These are phyloP conservation scores for Lodderomyces margitis DNA, from an alignment of 1,139 yeast species.

Conservation along the genomic window DNA sequence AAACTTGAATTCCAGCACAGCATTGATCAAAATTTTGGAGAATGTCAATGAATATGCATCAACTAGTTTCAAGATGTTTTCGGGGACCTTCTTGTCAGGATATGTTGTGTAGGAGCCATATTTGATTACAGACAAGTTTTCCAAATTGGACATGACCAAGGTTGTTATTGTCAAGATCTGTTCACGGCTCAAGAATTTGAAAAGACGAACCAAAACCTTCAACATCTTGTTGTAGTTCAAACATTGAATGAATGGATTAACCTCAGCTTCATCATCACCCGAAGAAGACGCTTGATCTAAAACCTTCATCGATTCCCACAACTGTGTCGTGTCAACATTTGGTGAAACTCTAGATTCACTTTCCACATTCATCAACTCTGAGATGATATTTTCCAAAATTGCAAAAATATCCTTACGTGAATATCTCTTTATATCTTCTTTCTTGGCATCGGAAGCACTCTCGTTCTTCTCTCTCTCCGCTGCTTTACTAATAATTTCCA, in stretches of 20 bases:
- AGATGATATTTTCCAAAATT: conserved; percentile 73
- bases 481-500: conserved; percentile 63
- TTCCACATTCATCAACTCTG: conserved; percentile 76
- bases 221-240: conserved; percentile 85
- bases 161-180: conserved; percentile 79
- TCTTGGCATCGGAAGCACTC: conserved; percentile 20
- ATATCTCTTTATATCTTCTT: conserved; percentile 30
- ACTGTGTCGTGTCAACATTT: conserved; percentile 51
- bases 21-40: conserved; percentile 80
- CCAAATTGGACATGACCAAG: conserved; percentile 77
- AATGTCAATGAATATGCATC: conserved; percentile 82
- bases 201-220: conserved; percentile 83
- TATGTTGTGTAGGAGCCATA: conserved; percentile 77
- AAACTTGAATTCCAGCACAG: conserved; percentile 79
- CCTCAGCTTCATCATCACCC: conserved; percentile 43
- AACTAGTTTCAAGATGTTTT: conserved; percentile 58
- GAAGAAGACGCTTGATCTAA: conserved; percentile 48
- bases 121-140: conserved; percentile 74
- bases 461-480: conserved; percentile 45
- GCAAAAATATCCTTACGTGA: conserved; percentile 47
- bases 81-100: conserved; percentile 50
- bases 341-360: conserved; percentile 72
- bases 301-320: conserved; percentile 81
- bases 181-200: conserved; percentile 75
- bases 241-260: conserved; percentile 83